A percentile compares a stretch with the other conserved stretches of the same genome.
These are phyloP conservation scores for Metschnikowia lachancei DNA, from an alignment of 805 yeast species.

Conservation along the genomic window DNA sequence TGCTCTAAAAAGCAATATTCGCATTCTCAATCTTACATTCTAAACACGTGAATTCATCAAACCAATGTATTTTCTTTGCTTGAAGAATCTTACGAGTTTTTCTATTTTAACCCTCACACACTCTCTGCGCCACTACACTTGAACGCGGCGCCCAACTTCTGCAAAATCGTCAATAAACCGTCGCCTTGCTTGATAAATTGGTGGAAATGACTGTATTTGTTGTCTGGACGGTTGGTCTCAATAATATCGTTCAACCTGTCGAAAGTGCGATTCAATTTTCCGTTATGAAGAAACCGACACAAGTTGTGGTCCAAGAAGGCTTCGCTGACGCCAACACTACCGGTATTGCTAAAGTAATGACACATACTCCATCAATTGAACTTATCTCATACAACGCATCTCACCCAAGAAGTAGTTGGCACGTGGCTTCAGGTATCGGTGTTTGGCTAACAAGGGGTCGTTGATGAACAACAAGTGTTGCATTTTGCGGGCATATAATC, in stretches of 20 bases:
- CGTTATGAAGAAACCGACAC: constrained; percentile 87
- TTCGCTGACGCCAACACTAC: constrained; percentile 83
- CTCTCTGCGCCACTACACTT: constrained; percentile 90
- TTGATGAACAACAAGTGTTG: constrained; percentile 72
- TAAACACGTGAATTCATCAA: too few species aligned
- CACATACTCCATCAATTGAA: constrained; percentile 91
- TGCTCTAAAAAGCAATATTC: too few species aligned
- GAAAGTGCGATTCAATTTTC: constrained; percentile 90
- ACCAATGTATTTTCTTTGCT: too few species aligned
- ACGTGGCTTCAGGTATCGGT: constrained; percentile 70
- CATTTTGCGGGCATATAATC: too few species aligned
- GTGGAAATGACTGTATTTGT: constrained; percentile 92
- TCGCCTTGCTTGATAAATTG: constrained; percentile 88
- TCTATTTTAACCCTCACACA: too few species aligned
- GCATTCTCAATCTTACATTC: too few species aligned
- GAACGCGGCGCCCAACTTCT: constrained; percentile 96
- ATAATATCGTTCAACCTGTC: constrained; percentile 94
- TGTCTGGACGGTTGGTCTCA: constrained; percentile 94
- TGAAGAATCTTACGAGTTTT: too few species aligned
- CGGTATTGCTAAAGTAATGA: constrained; percentile 84
- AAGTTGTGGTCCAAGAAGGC: constrained; percentile 86
- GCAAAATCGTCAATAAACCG: constrained; percentile 84
- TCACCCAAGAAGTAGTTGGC: constrained; percentile 84
- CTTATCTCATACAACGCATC: constrained; percentile 90
- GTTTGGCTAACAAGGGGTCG: constrained; percentile 62